Conservation (phyloP, 805 yeast species). For the Teunomyces aglyptinius region DNA sequence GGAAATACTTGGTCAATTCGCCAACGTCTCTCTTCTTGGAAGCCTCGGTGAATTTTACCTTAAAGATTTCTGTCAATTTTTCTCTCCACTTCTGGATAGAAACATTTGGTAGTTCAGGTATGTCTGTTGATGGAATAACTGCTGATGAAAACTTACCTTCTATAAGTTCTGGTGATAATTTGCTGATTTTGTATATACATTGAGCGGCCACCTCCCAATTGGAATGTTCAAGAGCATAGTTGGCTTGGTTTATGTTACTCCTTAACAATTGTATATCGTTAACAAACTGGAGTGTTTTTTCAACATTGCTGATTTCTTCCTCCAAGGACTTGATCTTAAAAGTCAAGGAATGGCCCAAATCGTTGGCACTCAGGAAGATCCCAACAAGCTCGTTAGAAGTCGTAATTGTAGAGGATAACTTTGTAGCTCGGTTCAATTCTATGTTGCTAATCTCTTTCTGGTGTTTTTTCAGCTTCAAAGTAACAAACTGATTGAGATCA, state of each 20-base stretch:
- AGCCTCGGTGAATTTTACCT: slow-evolving; percentile 65
- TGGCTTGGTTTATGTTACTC: slow-evolving; percentile 60
- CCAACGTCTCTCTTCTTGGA: slow-evolving; percentile 64
- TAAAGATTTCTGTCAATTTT: slow-evolving; percentile 56
- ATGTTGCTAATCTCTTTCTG: slow-evolving; percentile 43
- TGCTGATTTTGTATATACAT: slow-evolving; percentile 46
- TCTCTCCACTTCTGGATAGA: slow-evolving; percentile 58
- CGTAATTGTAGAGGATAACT: slow-evolving; percentile 58
- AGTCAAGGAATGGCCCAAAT: slow-evolving; percentile 65
- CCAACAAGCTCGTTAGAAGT: slow-evolving; percentile 55
- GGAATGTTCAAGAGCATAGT: slow-evolving; percentile 62
- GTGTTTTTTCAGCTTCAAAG: slow-evolving; percentile 26
- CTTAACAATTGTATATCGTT: slow-evolving; percentile 64
- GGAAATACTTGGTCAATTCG: slow-evolving; percentile 73
- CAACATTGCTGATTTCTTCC: slow-evolving; percentile 63
- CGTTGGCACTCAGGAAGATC: slow-evolving; percentile 58
- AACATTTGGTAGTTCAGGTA: slow-evolving; percentile 73
- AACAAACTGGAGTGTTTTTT: slow-evolving; percentile 61
- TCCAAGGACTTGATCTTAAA: slow-evolving; percentile 68
- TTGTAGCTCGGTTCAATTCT: slow-evolving; percentile 57
- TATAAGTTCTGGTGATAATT: slow-evolving; percentile 53
- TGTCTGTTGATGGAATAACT: slow-evolving; percentile 82
- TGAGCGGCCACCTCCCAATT: slow-evolving; percentile 80
- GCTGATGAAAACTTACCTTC: slow-evolving; percentile 69
- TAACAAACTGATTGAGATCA: slow-evolving; percentile 24